Percentiles rank a stretch among this genome's conserved stretches.
Evolutionary conservation across 345 rosid species (phyloP).

Genomic region (Firmiana major): DNA sequence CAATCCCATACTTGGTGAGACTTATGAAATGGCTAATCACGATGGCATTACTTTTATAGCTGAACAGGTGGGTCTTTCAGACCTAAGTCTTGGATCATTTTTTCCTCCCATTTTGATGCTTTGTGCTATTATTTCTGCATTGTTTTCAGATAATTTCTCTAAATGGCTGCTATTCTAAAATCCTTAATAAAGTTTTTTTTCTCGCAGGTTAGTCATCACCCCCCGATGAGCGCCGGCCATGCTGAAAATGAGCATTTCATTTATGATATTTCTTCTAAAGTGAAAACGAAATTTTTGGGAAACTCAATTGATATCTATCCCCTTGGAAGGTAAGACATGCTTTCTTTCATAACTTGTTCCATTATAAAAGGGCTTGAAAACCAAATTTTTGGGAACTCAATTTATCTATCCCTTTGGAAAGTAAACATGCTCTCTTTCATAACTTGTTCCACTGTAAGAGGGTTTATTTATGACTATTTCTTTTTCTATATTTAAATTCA

Average conservation of each 20-base stretch:
- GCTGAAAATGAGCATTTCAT: slow-evolving; percentile 83
- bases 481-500: not conserved
- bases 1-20: slow-evolving; percentile 98
- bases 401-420: slow-evolving; percentile 79
- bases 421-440: not conserved
- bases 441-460: not conserved
- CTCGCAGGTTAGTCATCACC: slow-evolving; percentile 78
- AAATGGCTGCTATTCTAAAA: not conserved
- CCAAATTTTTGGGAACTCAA: slow-evolving; percentile 72
- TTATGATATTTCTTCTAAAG: slow-evolving; percentile 73
- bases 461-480: not conserved
- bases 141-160: not conserved
- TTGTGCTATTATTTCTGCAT: not conserved
- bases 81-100: not conserved
- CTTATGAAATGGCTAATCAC: slow-evolving; percentile 82
- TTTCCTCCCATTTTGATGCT: slow-evolving; percentile 3
- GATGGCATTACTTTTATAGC: slow-evolving; percentile 67
- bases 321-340: slow-evolving; percentile 53
- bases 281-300: slow-evolving; percentile 75
- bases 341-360: not conserved
- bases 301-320: slow-evolving; percentile 80
- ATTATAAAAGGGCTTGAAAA: slow-evolving; percentile 31
- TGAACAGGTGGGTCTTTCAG: slow-evolving; percentile 62
- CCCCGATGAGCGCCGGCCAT: slow-evolving; percentile 79
- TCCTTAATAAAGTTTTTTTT: not conserved